Base-by-base conservation (phyloP, 2,329 filamentous ascomycete species). In the Tolypocladium inflatum region DNA sequence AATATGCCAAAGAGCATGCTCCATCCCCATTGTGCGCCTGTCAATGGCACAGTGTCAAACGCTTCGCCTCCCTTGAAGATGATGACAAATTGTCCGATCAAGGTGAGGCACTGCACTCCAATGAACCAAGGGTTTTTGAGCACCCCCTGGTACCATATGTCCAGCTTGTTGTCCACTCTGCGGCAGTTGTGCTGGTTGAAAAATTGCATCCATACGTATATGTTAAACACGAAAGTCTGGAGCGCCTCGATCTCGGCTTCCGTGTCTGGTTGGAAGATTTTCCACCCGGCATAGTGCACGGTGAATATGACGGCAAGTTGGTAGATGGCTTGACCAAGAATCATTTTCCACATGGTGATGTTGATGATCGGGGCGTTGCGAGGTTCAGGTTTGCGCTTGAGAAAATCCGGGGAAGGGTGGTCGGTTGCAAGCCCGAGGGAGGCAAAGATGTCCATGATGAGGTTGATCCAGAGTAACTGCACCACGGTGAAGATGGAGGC, bases 141-240 rank as follows among this genome's bases (percentile, higher is more conserved):
- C 51, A 93, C 82, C 33, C 88, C 88, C 68, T 93, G 89, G 61
- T 92, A 91, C 65, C 72, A 74, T 57, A 94, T 87, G 67, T 94
- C 92, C 72, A 92, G 85, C 60, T 85, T 85, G 71, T 94, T 93
- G 70, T 93, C 90, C 10, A 93, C 83, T 15, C 89, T 84, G 42
- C 90, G 86, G 71, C 90, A 91, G 76, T 70, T 92, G 74, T 90
- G 83, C 64, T 90, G 84, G 65, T 94, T 93, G 79, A 93, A 93
- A 62, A 94, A 90, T 63, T 93, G 89, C 87, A 93, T 91, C 88
- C 89, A 92, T 51, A 92, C 88, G 64, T 92, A 93, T 0, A 87
- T 89, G 73, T 93, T 94, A 78, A 93, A 92, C 6, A 93, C 86
- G 13, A 93, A 77, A 1, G 89, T 90, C 58, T 83, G 73, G 23